phyloP scores from a whole-genome alignment of 2,329 filamentous ascomycete species.

The Emmonsia crescens region DNA sequence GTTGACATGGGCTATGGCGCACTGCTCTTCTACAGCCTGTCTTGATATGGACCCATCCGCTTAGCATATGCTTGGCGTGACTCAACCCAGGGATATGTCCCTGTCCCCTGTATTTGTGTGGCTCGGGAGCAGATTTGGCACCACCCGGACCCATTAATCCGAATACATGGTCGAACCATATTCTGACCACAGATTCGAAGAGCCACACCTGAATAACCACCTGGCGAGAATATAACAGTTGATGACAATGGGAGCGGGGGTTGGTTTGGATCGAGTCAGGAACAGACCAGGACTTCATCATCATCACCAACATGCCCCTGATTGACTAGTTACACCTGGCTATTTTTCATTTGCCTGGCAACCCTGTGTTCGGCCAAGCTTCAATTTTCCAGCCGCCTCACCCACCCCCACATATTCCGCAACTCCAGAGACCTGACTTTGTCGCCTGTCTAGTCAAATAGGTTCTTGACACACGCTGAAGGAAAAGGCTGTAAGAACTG shows the following conservation, averaged over 20 bases:
- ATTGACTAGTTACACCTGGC: neutral
- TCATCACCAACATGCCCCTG: neutral
- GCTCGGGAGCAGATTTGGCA: neutral
- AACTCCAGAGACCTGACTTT: neutral
- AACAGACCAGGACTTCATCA: neutral
- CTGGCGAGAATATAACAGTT: neutral
- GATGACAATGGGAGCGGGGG: neutral
- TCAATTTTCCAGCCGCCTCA: neutral
- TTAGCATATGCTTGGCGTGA: neutral
- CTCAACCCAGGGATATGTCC: neutral
- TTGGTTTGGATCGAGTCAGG: neutral
- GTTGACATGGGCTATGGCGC: neutral
- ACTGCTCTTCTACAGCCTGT: too few species aligned
- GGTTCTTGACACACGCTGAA: neutral
- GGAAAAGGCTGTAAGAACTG: neutral
- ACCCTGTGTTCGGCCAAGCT: neutral
- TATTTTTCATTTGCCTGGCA: neutral
- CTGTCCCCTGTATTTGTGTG: neutral
- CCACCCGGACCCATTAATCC: neutral
- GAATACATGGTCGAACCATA: neutral
- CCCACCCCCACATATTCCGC: neutral
- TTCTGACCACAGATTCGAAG: neutral
- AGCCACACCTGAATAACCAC: neutral
- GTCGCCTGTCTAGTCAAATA: neutral
- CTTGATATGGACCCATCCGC: neutral